Evolutionary conservation across 371 early-diverging fungal genomes (phyloP), one percentile per base, ranked within the genome.

Genomic region (Smittium culicis): DNA sequence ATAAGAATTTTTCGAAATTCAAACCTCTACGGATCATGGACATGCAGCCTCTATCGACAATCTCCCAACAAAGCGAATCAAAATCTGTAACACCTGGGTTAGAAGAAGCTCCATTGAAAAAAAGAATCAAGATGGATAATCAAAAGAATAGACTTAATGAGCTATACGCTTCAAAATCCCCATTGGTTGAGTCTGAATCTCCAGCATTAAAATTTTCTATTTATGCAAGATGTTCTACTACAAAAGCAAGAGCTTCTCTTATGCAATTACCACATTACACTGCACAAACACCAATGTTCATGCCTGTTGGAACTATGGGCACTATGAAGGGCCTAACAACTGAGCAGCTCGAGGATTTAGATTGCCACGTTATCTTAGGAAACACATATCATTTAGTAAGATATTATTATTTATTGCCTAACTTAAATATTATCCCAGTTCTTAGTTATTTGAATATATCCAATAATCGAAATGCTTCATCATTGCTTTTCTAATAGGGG

Each of bases 271-370:
- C 90, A 55, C 93, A 92, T 79, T 85, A 83, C 32, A 88, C 85
- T 2, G 91, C 91, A 17, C 84, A 88, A 66, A 87, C 91, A 35
- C 98, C 98, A 32, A 88, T 89, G 69, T 97, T 95, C 71, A 97
- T 97, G 98, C 96, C 98, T 3, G 98, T 97, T 14, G 96, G 93
- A n/a, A 97, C 98, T 1, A 90, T 94, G 78, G 98, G 93, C 27
- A 86, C 92, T 17, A 82, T 97, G 79, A 96, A 96, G 73, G 96
- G 93, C 24, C 73, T 94, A 64, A 85, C 89, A 29, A 82, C 86
- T 17, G 71, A 86, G 28, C 93, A 93, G 70, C 72, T 93, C 55
- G 83, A 86, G 71, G 83, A 86, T 35, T 75, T 91, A n/a, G 86
- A 89, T 71, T 91, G 94, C 77, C 88, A 92, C 66, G 88, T 94